These are phyloP conservation scores for Furcasterigmium sp. DNA, from an alignment of 2,329 filamentous ascomycete genomes.

Conservation along the genomic window DNA sequence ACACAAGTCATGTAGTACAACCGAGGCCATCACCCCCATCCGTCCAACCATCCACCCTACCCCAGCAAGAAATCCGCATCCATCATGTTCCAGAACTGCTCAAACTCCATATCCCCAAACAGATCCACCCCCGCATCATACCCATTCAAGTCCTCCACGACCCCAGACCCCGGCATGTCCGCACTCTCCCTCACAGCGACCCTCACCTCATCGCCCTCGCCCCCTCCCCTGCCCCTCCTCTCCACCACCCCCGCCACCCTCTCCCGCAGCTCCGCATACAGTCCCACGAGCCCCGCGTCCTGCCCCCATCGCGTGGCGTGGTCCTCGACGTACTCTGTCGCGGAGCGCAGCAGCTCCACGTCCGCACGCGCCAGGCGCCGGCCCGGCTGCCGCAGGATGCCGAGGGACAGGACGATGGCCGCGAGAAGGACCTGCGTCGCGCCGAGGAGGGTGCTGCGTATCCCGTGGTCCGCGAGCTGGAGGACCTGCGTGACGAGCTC, in stretches of 20 bases:
- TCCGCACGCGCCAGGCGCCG: conserved; percentile 14
- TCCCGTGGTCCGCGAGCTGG: conserved; percentile 5
- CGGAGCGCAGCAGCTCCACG: conserved; percentile 11
- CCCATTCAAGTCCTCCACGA: background rate
- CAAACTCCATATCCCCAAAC: background rate
- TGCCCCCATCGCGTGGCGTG: conserved; percentile 6
- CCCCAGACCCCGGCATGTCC: no score
- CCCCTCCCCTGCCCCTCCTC: no score
- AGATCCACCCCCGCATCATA: background rate
- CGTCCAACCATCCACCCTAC: background rate
- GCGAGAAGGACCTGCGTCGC: conserved; percentile 12
- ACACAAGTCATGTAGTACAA: no score
- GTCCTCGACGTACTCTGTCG: conserved; percentile 13
- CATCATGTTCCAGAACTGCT: background rate
- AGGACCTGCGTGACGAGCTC: conserved; percentile 3
- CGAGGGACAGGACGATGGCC: conserved; percentile 13
- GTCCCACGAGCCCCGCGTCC: conserved; percentile 4
- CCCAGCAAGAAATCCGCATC: background rate
- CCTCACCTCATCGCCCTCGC: no score
- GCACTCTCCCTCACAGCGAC: no score
- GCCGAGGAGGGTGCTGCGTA: background rate
- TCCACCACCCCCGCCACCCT: background rate
- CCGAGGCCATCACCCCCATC: background rate
- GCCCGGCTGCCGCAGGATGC: conserved; percentile 12
- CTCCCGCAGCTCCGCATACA: background rate